Base-by-base conservation (phyloP, 192 early-diverging fungal genomes). In the Oehlia diaphana region DNA sequence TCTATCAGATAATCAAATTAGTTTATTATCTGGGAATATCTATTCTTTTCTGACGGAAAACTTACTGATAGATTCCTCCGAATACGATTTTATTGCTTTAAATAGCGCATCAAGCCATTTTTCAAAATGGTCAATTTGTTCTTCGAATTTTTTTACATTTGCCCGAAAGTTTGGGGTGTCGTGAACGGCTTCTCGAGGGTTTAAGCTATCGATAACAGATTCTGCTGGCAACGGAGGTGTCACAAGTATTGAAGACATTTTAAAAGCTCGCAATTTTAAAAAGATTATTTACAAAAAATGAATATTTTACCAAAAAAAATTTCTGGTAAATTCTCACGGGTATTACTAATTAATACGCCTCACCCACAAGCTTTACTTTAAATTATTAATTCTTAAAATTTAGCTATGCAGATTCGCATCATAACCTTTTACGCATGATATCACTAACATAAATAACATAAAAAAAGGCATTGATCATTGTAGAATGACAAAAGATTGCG, bases 121-220 rank as follows among this genome's bases (percentile, higher is more conserved):
- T 79, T 88, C 87, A 71, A 89, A 85, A n/a, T 81, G 83, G 63
- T 88, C 88, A 50, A 89, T 83, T 64, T 90, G 88, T 12, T 88
- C 89, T 66, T 90, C 89, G 72, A 89, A 84, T 49, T 87, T 82
- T 10, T 76, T 72, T 50, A 89, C 82, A 78, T 88, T 90, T 70
- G 88, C 84, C 7, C 89, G 84, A 66, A 85, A 90, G 39, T 84
- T 85, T 39, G 89, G 89, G 7, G 88, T 85, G 74, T 90, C 89
- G 8, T 85, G 72, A 63, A 90, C 63, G 2, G 88, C 85, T 77
- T 90, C 89, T 49, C 86, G 85, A 10, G 89, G 71, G 2, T 88
- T 88, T 7, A 90, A 76, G 70, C 78, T 81, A 70, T 74, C 80
- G 13, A 85, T 65, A 9, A 82, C 78, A 63, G 82, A 80, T 82